phyloP scores from a whole-genome alignment of 345 rosid genomes.

The Eucalyptus pauciflora region DNA sequence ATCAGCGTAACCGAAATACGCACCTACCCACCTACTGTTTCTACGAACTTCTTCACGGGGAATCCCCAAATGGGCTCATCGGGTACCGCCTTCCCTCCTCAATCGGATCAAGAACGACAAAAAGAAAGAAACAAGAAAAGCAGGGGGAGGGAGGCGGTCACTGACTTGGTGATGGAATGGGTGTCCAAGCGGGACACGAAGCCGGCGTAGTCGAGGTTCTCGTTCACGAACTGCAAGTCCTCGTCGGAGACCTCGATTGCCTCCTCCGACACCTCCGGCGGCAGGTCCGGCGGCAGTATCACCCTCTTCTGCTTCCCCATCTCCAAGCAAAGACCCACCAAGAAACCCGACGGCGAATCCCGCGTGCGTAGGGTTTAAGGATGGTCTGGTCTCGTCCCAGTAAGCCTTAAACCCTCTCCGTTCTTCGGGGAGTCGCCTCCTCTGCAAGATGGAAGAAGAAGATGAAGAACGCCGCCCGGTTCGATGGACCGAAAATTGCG shows the following conservation, averaged over 20 bases:
- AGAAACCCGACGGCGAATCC: not conserved
- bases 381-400: not conserved
- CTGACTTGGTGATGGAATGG: slow-evolving; percentile 43
- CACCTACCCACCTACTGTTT: not conserved
- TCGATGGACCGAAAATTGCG: not conserved
- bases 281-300: slow-evolving; percentile 67
- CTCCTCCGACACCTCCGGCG: slow-evolving; percentile 68
- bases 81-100: not conserved
- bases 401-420: not conserved
- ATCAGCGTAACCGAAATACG: not conserved
- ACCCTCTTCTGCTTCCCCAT: slow-evolving; percentile 42
- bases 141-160: not conserved
- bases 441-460: not conserved
- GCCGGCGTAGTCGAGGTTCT: slow-evolving; percentile 51
- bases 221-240: slow-evolving; percentile 45
- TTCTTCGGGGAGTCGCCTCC: not conserved
- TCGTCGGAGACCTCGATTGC: slow-evolving; percentile 81
- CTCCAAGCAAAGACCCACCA: not conserved
- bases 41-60: not conserved
- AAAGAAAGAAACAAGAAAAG: not conserved
- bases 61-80: not conserved
- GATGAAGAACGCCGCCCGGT: not conserved
- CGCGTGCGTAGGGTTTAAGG: not conserved
- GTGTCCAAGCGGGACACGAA: slow-evolving; percentile 58
- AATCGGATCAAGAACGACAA: not conserved